Evolutionary conservation across 129 eudicot genomes (phyloP).

Genomic region (Gnaphalium uliginosum): DNA sequence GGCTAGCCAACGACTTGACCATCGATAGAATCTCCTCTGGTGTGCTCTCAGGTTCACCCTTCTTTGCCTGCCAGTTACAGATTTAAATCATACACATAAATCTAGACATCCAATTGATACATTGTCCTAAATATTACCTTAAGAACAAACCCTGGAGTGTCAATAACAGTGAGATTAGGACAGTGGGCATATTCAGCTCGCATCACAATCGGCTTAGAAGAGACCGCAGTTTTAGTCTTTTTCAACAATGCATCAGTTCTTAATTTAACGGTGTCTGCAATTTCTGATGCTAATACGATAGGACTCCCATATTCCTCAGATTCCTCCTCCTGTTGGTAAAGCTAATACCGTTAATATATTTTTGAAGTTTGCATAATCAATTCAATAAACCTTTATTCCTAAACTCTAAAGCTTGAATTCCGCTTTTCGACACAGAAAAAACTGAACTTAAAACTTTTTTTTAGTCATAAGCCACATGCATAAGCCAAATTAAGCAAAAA

Average conservation of each 20-base stretch:
- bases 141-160: slow-evolving; percentile 89
- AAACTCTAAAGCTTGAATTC: no score
- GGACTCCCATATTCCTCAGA: slow-evolving; percentile 81
- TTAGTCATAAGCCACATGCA: no score
- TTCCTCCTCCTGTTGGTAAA: slow-evolving; percentile 65
- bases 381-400: no score
- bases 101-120: not conserved
- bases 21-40: slow-evolving; percentile 86
- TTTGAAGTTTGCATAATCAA: no score
- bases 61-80: slow-evolving; percentile 60
- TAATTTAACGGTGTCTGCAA: slow-evolving; percentile 76
- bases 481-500: no score
- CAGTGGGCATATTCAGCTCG: slow-evolving; percentile 92
- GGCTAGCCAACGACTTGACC: slow-evolving; percentile 91
- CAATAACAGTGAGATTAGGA: slow-evolving; percentile 84
- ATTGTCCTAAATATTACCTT: slow-evolving; percentile 43
- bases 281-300: slow-evolving; percentile 48
- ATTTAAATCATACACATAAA: not conserved
- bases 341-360: not conserved
- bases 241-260: slow-evolving; percentile 71
- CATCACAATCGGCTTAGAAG: slow-evolving; percentile 82
- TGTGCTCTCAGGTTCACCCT: slow-evolving; percentile 88
- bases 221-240: slow-evolving; percentile 66
- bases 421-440: no score
- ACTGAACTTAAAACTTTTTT: no score